These are phyloP conservation scores for Suhomyces wounanorum DNA, from an alignment of 1,139 yeast species.

Conservation along the genomic window DNA sequence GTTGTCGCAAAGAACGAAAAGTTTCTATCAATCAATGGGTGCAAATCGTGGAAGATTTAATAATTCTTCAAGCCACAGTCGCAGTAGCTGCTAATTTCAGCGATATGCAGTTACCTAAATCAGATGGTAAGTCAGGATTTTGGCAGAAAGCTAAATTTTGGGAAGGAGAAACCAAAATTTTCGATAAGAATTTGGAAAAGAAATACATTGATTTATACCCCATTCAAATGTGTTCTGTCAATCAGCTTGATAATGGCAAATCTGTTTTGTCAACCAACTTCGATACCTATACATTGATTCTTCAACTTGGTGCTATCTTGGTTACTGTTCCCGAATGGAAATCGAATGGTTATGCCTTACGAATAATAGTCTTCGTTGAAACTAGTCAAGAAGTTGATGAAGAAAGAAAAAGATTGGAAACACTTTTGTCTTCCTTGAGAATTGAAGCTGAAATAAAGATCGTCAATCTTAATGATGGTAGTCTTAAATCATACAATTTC, in stretches of 20 bases:
- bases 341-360: conserved; percentile 57
- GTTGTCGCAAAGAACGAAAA: conserved; percentile 68
- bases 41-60: conserved; percentile 83
- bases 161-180: conserved; percentile 5
- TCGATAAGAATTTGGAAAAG: conserved; percentile 28
- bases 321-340: conserved; percentile 95
- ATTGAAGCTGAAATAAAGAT: conserved; percentile 80
- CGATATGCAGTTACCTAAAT: conserved; percentile 55
- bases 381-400: conserved; percentile 65
- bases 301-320: conserved; percentile 89
- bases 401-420: conserved; percentile 61
- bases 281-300: conserved; percentile 89
- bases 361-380: conserved; percentile 92
- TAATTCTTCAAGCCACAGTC: conserved; percentile 90
- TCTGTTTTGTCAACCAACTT: conserved; percentile 82
- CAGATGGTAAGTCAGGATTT: conserved; percentile 20
- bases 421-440: conserved; percentile 71
- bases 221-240: conserved; percentile 89
- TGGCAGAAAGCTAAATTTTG: conserved; percentile 19
- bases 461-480: conserved; percentile 62
- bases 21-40: conserved; percentile 85
- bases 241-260: conserved; percentile 63
- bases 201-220: conserved; percentile 86
- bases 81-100: conserved; percentile 91
- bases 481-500: conserved; percentile 67